Base-by-base conservation (phyloP, 139 green algal species). In the Chlorella ohadii region DNA sequence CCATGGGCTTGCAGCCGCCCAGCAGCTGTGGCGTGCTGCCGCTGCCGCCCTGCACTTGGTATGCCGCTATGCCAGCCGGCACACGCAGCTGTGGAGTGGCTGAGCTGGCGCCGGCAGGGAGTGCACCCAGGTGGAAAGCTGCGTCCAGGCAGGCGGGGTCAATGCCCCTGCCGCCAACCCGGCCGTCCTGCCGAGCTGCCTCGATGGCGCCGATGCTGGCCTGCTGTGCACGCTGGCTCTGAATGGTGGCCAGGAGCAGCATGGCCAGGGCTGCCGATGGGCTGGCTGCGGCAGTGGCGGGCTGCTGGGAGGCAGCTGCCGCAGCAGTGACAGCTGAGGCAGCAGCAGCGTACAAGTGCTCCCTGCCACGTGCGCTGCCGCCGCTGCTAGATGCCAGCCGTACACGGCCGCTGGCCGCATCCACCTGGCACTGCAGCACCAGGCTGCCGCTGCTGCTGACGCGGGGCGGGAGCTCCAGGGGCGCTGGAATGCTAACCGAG, bases 91-190 rank as follows among this genome's bases (percentile, higher is more conserved):
- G 25, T 7, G 79, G 44, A 11, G 47, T n/a, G 28, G 31, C 39
- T 36, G 76, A 0, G 63, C 59, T 73, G n/a, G 77, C 84, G 6
- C 27, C 33, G 25, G 72, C 68, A 1, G 70, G 71, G 13, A 84
- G 63, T 0, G 85, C 76, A 0, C 86, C 88, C 72, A 90, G 78
- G 72, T 92, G 88, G 64, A 92, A 89, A 56, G 82, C 68, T 19
- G 79, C 78, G 70, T 92, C 88, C 3, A 83, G n/a, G 59, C 72
- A 66, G 22, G 86, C 88, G 0, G 88, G 79, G 56, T 89, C 70
- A 2, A 73, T 64, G 23, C 87, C 56, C 61, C 72, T 82, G 68
- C 72, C 88, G 9, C 57, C 84, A 22, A 68, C 51, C 31, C 25
- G 33, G 74, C 64, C 51, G 55, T 82, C 72, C 47, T 9, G 0